Base-by-base conservation (phyloP, 805 yeast genomes). In the Yamadazyma sp. region DNA sequence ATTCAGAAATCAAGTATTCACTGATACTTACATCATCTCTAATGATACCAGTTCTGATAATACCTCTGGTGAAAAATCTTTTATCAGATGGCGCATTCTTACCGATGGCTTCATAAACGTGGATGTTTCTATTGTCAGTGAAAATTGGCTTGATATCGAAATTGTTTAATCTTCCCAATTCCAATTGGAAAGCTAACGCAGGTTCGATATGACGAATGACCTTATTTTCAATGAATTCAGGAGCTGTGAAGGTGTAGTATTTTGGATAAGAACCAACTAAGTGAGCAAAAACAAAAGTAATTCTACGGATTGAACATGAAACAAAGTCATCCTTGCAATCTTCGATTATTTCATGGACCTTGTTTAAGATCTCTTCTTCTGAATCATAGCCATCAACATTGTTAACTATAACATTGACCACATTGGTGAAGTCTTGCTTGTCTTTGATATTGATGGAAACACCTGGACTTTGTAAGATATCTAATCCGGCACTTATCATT, bases 191-290 rank as follows among this genome's bases (percentile, higher is more conserved):
- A 34, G 98, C 98, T 53, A 91, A 73, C 27, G 98, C 96, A 16
- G 99, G 99, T 64, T 93, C 98, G 50, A 93, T 88, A 60, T 93
- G 97, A 70, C 99, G 88, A 59, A 93, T 85, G 14, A 89, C 89
- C 64, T 82, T 79, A 68, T 93, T 95, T 68, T 93, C 99, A 23
- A 51, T 53, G 58, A 84, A 93, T 23, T 74, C 73, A 34, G 95
- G 95, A 43, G 91, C 95, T 54, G 85, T 86, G 76, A 86, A 93
- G 24, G 98, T 93, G 70, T 82, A 93, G 71, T 91, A 93, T 62
- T 84, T 86, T 51, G 98, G 98, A 63, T 91, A 89, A 32, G 84
- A 60, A 45, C 98, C 98, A 52, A 79, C 80, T 36, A 73, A 75
- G 58, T 80, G 79, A 42, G 95, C 95, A 49, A 93, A 72, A 41